Evolutionary conservation across 805 yeast genomes (phyloP).

Genomic region (Dipodascopsis tothii): DNA sequence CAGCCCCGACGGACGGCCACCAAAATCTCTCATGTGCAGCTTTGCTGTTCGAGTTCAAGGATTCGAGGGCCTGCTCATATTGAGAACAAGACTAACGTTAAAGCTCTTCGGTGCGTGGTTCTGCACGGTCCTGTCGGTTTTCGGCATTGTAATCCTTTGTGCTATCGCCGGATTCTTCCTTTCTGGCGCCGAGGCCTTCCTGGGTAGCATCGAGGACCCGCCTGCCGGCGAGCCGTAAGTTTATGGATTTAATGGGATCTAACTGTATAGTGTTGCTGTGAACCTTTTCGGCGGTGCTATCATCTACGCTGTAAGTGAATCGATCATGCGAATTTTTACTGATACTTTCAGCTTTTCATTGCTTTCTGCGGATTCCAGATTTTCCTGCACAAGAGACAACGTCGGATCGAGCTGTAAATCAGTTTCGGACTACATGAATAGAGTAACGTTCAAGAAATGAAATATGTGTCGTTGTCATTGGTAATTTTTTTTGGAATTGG

Average conservation of each 20-base stretch:
- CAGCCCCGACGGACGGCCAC: no score
- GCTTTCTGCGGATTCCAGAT: slow-evolving; percentile 87
- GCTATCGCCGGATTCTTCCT: slow-evolving; percentile 78
- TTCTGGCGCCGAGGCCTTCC: slow-evolving; percentile 77
- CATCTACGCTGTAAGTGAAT: slow-evolving; percentile 48
- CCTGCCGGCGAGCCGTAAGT: slow-evolving; percentile 75
- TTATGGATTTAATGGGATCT: neutral
- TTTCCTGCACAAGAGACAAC: slow-evolving; percentile 28
- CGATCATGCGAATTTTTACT: neutral
- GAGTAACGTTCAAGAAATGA: no score
- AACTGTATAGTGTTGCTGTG: slow-evolving; percentile 56
- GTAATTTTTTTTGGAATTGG: neutral
- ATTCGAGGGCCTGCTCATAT: no score
- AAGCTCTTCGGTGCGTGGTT: slow-evolving; percentile 89
- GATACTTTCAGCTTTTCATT: slow-evolving; percentile 45
- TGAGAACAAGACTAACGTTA: no score
- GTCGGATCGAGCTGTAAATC: slow-evolving; percentile 24
- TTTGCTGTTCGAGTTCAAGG: no score
- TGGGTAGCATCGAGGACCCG: slow-evolving; percentile 87
- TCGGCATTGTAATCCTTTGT: slow-evolving; percentile 80
- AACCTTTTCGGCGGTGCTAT: slow-evolving; percentile 86
- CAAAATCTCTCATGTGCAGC: no score
- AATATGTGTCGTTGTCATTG: no score
- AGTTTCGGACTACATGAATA: neutral
- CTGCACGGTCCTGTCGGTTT: slow-evolving; percentile 86